These are phyloP conservation scores for Hypholoma sublateritium DNA, from an alignment of 768 basidiomycete species.

Conservation along the genomic window DNA sequence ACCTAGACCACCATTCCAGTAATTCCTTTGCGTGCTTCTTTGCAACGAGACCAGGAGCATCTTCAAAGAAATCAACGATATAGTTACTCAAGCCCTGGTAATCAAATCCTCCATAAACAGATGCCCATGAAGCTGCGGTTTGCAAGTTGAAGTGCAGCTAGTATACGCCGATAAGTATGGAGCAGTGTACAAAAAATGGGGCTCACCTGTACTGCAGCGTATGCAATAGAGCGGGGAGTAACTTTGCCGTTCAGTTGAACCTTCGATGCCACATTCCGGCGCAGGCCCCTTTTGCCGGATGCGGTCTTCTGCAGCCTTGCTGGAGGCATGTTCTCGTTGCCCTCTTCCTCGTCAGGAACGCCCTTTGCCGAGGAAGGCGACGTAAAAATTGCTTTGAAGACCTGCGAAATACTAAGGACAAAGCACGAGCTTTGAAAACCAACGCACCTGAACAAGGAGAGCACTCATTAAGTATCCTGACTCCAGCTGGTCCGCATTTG, in stretches of 20 bases:
- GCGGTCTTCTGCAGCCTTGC: neutral
- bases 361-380: conserved; percentile 17
- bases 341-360: conserved; percentile 8
- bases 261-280: conserved; percentile 12
- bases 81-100: conserved; percentile 16
- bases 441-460: conserved; percentile 23
- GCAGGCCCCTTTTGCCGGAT: neutral
- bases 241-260: conserved; percentile 19
- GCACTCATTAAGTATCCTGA: neutral
- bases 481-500: neutral
- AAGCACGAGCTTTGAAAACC: neutral
- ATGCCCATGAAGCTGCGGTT: conserved; percentile 12
- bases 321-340: conserved; percentile 12
- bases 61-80: conserved; percentile 22
- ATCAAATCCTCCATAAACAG: conserved; percentile 18
- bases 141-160: conserved; percentile 23
- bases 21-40: conserved; percentile 11
- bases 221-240: conserved; percentile 27
- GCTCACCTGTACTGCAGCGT: conserved; percentile 27
- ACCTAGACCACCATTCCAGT: conserved; percentile 16
- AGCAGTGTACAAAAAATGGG: neutral
- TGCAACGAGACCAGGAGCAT: neutral
- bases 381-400: conserved; percentile 16
- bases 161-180: neutral
- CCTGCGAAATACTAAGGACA: conserved; percentile 7